Percentiles rank a stretch among this genome's conserved stretches.
Evolutionary conservation across 2,329 filamentous ascomycete genomes (phyloP).

Genomic region (Penicillium janthinellum): DNA sequence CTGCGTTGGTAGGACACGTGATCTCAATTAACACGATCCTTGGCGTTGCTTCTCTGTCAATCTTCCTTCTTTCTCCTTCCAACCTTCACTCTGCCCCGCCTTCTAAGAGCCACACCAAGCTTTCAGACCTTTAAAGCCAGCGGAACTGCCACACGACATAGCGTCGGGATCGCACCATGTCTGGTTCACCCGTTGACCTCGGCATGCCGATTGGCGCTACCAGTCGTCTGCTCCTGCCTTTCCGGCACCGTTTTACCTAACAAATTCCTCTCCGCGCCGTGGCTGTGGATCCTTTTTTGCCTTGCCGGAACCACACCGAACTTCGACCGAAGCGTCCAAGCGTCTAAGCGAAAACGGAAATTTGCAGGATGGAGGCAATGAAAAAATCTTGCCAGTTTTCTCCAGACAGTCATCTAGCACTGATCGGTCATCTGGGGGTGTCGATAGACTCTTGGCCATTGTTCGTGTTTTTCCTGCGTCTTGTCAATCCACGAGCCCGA

Average conservation of each 20-base stretch:
- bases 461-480: not conserved
- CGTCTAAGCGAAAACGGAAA: slow-evolving; percentile 21
- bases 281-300: slow-evolving; percentile 8
- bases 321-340: not conserved
- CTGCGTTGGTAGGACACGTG: not conserved
- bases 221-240: slow-evolving; percentile 14
- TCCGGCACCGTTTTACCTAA: slow-evolving; percentile 24
- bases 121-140: not conserved
- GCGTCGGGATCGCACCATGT: not conserved
- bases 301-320: slow-evolving; percentile 9
- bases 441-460: not conserved
- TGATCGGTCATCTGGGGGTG: not conserved
- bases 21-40: not conserved
- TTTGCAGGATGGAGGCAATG: slow-evolving; percentile 10
- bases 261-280: slow-evolving; percentile 18
- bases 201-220: slow-evolving; percentile 1
- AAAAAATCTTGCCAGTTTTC: slow-evolving; percentile 13
- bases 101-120: not conserved
- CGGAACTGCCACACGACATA: not conserved
- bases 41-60: not conserved
- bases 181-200: not conserved
- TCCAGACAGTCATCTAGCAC: not conserved
- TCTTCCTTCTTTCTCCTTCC: not conserved
- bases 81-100: not conserved
- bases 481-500: not conserved